Evolutionary conservation across 352 stramenopile genomes (phyloP).

Genomic region (Albugo candida): DNA sequence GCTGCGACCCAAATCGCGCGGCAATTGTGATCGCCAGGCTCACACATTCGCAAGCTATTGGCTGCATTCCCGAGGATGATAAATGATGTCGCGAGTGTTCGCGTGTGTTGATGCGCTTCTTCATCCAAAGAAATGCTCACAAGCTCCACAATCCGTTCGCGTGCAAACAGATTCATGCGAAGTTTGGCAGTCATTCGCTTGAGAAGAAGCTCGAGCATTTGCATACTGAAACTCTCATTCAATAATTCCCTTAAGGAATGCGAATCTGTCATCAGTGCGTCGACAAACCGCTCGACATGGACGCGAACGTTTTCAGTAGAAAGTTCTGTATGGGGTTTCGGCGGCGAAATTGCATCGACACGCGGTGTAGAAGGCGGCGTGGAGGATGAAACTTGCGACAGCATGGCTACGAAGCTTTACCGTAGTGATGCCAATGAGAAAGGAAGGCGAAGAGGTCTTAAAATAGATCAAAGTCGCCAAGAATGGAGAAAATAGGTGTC

Average conservation of each 20-base stretch:
- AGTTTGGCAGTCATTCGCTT: constrained; percentile 70
- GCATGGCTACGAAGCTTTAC: no score
- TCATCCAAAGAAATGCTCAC: constrained; percentile 40
- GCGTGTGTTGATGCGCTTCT: constrained; percentile 32
- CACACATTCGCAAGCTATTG: constrained; percentile 30
- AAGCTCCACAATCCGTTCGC: constrained; percentile 52
- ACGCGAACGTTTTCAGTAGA: constrained; percentile 22
- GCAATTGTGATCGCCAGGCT: constrained; percentile 26
- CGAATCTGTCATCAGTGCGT: constrained; percentile 47
- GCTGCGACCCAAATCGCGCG: constrained; percentile 42
- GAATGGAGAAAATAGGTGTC: no score
- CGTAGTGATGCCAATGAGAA: no score
- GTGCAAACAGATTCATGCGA: constrained; percentile 47
- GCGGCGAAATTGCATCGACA: no score
- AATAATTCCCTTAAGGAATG: constrained; percentile 42
- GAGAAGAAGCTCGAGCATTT: constrained; percentile 72
- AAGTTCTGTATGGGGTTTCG: no score
- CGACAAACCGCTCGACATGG: constrained; percentile 70
- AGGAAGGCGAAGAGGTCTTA: no score
- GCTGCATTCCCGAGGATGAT: constrained; percentile 43
- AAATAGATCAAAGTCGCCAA: no score
- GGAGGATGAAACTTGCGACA: no score
- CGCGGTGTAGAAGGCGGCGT: no score
- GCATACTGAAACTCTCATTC: constrained; percentile 63
- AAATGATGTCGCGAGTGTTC: constrained; percentile 50